A percentile compares a stretch with the other conserved stretches of the same genome.
phyloP scores from a whole-genome alignment of 2,329 filamentous ascomycete species.

The Pezicula radicicola region DNA sequence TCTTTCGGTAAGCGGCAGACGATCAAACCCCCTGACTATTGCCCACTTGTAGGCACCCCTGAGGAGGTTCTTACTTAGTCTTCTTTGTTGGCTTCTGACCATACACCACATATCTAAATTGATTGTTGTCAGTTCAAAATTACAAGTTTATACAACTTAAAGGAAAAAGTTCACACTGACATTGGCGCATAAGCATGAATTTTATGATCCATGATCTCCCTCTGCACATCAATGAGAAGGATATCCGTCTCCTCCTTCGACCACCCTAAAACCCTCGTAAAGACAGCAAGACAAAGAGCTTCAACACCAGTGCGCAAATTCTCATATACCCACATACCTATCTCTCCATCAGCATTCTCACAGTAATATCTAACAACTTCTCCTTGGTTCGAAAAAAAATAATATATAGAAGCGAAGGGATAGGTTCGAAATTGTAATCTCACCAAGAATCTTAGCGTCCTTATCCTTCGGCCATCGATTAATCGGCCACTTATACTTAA shows the following conservation, averaged over 20 bases:
- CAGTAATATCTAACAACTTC: slow-evolving; percentile 7
- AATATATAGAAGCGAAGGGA: too few relatives aligned
- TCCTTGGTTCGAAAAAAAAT: too few relatives aligned
- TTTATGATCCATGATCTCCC: slow-evolving; percentile 8
- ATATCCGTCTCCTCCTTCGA: slow-evolving; percentile 10
- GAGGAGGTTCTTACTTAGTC: too few relatives aligned
- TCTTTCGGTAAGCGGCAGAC: too few relatives aligned
- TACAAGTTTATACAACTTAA: too few relatives aligned
- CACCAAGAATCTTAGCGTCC: slow-evolving; percentile 17
- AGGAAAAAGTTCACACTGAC: not conserved
- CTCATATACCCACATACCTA: slow-evolving; percentile 14
- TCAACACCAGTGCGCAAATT: slow-evolving; percentile 4
- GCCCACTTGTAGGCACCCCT: too few relatives aligned
- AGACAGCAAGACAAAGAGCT: slow-evolving; percentile 14
- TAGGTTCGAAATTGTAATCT: too few relatives aligned
- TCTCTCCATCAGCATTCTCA: not conserved
- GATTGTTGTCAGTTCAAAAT: too few relatives aligned
- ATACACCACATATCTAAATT: too few relatives aligned
- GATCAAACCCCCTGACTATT: too few relatives aligned
- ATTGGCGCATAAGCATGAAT: slow-evolving; percentile 11
- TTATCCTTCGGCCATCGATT: slow-evolving; percentile 49
- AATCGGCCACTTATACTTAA: slow-evolving; percentile 45
- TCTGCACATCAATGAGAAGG: slow-evolving; percentile 5
- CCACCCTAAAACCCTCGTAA: slow-evolving; percentile 14
- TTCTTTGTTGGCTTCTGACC: too few relatives aligned